Evolutionary conservation across 495 filamentous ascomycete genomes (phyloP).

Genomic region (Rusavskia elegans): DNA sequence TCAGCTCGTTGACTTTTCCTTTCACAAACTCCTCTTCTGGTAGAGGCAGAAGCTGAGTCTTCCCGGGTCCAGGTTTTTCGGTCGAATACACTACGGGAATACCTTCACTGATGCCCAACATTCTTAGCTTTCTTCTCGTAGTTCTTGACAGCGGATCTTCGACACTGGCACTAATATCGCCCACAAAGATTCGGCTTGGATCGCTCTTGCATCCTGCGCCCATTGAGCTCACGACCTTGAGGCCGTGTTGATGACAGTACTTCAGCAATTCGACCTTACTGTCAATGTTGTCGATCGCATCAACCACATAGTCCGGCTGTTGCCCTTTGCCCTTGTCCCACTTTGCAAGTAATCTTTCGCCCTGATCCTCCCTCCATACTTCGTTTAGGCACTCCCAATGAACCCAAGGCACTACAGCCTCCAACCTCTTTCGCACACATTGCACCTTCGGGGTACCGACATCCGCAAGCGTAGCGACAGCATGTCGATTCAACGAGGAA

Average conservation of each 20-base stretch:
- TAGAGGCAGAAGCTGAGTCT: conserved; percentile 75
- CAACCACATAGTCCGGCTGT: conserved; percentile 72
- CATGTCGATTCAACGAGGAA: conserved; percentile 84
- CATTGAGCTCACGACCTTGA: conserved; percentile 88
- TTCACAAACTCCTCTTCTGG: conserved; percentile 78
- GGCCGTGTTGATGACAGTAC: conserved; percentile 61
- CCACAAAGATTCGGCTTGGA: conserved; percentile 78
- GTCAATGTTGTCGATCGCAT: conserved; percentile 97
- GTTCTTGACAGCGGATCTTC: conserved; percentile 82
- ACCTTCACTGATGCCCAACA: conserved; percentile 64
- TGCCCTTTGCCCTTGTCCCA: conserved; percentile 44
- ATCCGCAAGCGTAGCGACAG: conserved; percentile 82
- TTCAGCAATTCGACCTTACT: conserved; percentile 85
- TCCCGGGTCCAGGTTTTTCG: conserved; percentile 80
- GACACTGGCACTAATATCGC: conserved; percentile 76
- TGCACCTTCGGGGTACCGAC: conserved; percentile 92
- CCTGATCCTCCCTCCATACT: conserved; percentile 55
- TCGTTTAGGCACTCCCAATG: conserved; percentile 76
- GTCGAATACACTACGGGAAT: conserved; percentile 88
- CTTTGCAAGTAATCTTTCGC: conserved; percentile 44
- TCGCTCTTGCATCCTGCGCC: conserved; percentile 96
- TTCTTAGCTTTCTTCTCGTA: conserved; percentile 63
- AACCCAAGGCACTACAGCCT: conserved; percentile 82
- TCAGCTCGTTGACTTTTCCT: conserved; percentile 74
- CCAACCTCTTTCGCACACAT: conserved; percentile 57